Evolutionary conservation across 345 rosid species (phyloP).

Genomic region (Litchi chinensis): DNA sequence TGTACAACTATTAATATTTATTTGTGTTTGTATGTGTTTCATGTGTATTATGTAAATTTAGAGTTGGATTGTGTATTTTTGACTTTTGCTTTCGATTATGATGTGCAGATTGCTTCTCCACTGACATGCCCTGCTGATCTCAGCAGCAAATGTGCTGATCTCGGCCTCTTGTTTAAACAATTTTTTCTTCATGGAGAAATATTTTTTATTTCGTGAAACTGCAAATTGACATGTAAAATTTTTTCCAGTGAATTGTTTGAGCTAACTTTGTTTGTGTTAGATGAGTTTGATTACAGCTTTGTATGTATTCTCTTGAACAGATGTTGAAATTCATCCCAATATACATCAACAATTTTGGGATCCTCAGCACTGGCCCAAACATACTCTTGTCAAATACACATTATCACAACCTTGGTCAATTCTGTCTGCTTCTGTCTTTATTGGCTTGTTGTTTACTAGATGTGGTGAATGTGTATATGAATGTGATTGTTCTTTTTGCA

Average conservation of each 20-base stretch:
- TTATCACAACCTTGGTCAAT: constrained; percentile 26
- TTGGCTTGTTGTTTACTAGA: not conserved
- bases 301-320: constrained; percentile 40
- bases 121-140: no score
- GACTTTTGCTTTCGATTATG: no score
- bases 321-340: constrained; percentile 74
- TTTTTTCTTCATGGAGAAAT: no score
- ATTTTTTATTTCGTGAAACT: not conserved
- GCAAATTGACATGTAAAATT: not conserved
- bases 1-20: no score
- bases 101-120: no score
- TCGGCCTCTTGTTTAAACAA: not conserved
- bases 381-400: constrained; percentile 85
- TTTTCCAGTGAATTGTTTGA: constrained; percentile 8
- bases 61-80: no score
- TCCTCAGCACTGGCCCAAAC: constrained; percentile 90
- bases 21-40: no score
- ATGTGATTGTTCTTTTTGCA: no score
- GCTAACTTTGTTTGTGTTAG: not conserved
- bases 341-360: constrained; percentile 79
- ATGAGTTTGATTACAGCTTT: constrained; percentile 6
- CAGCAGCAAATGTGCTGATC: no score
- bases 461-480: no score
- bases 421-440: constrained; percentile 4
- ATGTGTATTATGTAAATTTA: no score